Conservation (phyloP, 2,329 filamentous ascomycete species). For the Colletotrichum tofieldiae region DNA sequence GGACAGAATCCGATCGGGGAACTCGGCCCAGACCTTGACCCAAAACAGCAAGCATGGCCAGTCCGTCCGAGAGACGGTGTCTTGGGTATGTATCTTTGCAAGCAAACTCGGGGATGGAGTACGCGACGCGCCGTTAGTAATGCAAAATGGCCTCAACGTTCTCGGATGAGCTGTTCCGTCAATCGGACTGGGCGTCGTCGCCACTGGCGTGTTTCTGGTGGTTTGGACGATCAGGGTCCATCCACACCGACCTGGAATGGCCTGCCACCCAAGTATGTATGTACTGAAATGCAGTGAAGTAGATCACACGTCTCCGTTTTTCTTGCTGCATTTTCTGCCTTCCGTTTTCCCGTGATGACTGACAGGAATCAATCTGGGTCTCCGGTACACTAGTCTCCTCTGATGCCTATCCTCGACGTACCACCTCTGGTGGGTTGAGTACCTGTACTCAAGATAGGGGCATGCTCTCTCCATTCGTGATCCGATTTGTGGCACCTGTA, state of each 20-base stretch:
- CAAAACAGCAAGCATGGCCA: slow-evolving; percentile 16
- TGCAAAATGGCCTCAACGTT: background rate
- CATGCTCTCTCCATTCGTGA: background rate
- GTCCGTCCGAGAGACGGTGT: background rate
- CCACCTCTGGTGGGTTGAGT: slow-evolving; percentile 1
- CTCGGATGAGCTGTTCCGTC: slow-evolving; percentile 24
- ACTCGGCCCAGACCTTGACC: slow-evolving; percentile 19
- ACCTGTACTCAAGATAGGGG: slow-evolving; percentile 7
- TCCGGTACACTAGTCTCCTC: background rate
- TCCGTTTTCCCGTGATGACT: background rate
- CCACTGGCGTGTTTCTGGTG: slow-evolving; percentile 40
- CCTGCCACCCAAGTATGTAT: background rate
- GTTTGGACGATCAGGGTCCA: slow-evolving; percentile 41
- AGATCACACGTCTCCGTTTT: slow-evolving; percentile 8
- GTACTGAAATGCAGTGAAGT: background rate
- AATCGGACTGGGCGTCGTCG: slow-evolving; percentile 8
- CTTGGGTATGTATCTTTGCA: background rate
- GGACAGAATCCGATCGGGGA: slow-evolving; percentile 24
- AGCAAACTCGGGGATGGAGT: background rate
- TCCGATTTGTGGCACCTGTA: background rate
- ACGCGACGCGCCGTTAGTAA: slow-evolving; percentile 2
- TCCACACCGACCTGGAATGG: slow-evolving; percentile 31
- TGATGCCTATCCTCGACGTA: slow-evolving; percentile 13
- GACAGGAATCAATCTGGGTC: slow-evolving; percentile 28
- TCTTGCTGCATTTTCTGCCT: slow-evolving; percentile 4